These are phyloP conservation scores for Mucor circinelloides DNA, from an alignment of 371 early-diverging fungal genomes.

Conservation along the genomic window DNA sequence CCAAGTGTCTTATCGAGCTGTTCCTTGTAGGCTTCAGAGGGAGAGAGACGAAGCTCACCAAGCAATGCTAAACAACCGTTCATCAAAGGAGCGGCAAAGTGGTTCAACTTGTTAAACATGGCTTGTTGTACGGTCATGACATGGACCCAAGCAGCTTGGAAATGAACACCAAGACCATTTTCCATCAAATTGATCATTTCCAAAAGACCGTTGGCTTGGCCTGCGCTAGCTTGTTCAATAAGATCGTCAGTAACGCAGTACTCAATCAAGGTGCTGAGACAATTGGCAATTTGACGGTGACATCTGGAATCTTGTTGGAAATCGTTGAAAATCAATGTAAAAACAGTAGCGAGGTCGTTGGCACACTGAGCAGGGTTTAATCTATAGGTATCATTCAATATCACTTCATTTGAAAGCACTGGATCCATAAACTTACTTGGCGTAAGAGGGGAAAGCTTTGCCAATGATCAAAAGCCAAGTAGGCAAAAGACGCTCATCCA, in stretches of 20 bases:
- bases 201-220: conserved; percentile 41
- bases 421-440: conserved; percentile 43
- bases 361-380: conserved; percentile 53
- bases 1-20: conserved; percentile 84
- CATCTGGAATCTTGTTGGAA: conserved; percentile 67
- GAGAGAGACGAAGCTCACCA: conserved; percentile 81
- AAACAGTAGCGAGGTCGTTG: conserved; percentile 65
- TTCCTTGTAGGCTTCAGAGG: conserved; percentile 81
- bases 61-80: conserved; percentile 65
- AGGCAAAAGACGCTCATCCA: conserved; percentile 79
- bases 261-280: conserved; percentile 66
- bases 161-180: conserved; percentile 73
- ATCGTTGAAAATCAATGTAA: conserved; percentile 72
- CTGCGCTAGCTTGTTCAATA: conserved; percentile 55
- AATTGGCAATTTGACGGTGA: conserved; percentile 63
- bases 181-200: conserved; percentile 58
- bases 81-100: conserved; percentile 64
- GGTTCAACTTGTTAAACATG: conserved; percentile 75
- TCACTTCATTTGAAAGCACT: background rate
- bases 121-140: conserved; percentile 78
- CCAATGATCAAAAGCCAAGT: conserved; percentile 86
- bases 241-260: conserved; percentile 73
- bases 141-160: conserved; percentile 80
- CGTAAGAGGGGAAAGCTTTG: conserved; percentile 70
- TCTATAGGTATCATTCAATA: conserved; percentile 10